Base-by-base conservation (phyloP, 495 filamentous ascomycete species). In the Halenospora varia region DNA sequence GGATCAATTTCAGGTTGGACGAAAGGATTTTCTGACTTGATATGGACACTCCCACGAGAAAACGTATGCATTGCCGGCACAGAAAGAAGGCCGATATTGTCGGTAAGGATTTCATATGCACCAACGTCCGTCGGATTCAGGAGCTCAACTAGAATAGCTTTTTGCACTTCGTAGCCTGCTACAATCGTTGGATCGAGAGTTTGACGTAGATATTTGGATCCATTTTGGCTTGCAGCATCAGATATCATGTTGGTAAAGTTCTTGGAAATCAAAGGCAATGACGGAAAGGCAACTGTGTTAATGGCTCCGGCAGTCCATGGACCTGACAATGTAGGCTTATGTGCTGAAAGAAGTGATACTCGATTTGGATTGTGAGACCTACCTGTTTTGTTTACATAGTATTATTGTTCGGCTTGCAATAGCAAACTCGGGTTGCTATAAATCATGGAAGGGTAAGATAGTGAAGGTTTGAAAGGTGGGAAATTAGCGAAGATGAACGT, bases 21-120 rank as follows among this genome's bases (percentile, higher is more conserved):
- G 2, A 52, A 51, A 0, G 73, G 59, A 41, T 78, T 65, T 4
- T 68, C 48, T 11, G 73, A 74, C 10, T 61, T 51, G 49, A 83
- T 80, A 56, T 84, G 81, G 22, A 84, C 72, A 48, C 62, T 79
- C 1, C 82, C 83, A 9, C 81, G 76, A 4, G 79, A 78, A 26
- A 84, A 77, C 2, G 81, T 78, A n/a, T 79, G 73, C 29, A 72
- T 67, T 11, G 72, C 52, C 29, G 69, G 58, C 9, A 69, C 65
- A 22, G 65, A 64, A 2, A 67, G 65, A 62, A 66, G 69, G 23
- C 72, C 71, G 61, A 67, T 70, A 50, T 75, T 75, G 41, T 69
- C 70, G 42, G 67, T 69, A 55, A 76, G 66, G 22, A 75, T 59
- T 42, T 78, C 74, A 47, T 69, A 75, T 1, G 62, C 70, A 17